Conservation (phyloP, 495 filamentous ascomycete species). For the Bathelium albidoporum region DNA sequence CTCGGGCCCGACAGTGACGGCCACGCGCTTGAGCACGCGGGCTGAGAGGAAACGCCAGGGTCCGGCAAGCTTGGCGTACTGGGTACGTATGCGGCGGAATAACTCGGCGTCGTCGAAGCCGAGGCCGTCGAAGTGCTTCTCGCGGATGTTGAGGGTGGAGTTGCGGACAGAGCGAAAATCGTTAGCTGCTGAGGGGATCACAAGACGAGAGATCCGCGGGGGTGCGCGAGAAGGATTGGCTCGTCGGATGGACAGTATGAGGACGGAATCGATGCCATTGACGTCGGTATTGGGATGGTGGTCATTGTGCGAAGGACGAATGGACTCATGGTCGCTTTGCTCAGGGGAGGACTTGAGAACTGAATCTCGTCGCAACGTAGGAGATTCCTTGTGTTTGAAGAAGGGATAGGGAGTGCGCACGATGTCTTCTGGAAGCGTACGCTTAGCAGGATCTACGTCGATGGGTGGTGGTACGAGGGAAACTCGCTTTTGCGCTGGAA, state of each 20-base stretch:
- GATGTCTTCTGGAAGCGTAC: conserved; percentile 17
- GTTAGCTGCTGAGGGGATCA: conserved; percentile 14
- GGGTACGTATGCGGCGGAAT: conserved; percentile 16
- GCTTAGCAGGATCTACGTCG: conserved; percentile 12
- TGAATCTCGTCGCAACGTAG: background rate
- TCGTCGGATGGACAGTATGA: conserved; percentile 19
- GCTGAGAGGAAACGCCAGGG: conserved; percentile 16
- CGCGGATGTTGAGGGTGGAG: background rate
- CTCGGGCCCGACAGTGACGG: conserved; percentile 3
- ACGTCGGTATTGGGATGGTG: background rate
- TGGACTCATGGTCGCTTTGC: background rate
- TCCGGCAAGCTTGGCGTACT: conserved; percentile 18
- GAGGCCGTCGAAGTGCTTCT: conserved; percentile 13
- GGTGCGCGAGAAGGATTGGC: conserved; percentile 6
- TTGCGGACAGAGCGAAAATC: conserved; percentile 14
- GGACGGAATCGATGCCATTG: conserved; percentile 10
- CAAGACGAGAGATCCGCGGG: conserved; percentile 11
- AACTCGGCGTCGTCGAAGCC: conserved; percentile 21
- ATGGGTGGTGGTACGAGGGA: conserved; percentile 21
- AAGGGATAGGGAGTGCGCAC: conserved; percentile 23
- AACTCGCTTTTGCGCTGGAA: background rate
- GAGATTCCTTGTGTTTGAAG: conserved; percentile 14
- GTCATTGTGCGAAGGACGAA: conserved; percentile 2
- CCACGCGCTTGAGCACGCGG: conserved; percentile 13
- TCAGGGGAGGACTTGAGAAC: background rate